A percentile compares a stretch with the other conserved stretches of the same genome.
phyloP scores from a whole-genome alignment of 2,329 filamentous ascomycete genomes.

The Bretziella fagacearum region DNA sequence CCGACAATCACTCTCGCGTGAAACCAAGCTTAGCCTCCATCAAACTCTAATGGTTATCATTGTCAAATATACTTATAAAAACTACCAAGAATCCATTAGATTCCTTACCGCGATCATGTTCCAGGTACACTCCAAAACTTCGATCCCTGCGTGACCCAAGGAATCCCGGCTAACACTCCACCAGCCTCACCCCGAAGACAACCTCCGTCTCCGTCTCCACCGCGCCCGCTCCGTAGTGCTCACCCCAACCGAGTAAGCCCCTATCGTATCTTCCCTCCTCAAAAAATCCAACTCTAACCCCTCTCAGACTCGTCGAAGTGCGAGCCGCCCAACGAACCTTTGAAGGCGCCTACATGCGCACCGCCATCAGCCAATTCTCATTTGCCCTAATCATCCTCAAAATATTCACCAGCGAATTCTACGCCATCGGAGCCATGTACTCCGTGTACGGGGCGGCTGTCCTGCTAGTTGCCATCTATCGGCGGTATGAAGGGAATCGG shows the following conservation, averaged over 20 bases:
- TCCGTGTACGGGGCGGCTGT: slow-evolving; percentile 80
- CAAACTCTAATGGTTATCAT: too few species aligned
- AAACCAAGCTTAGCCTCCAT: too few species aligned
- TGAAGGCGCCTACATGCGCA: slow-evolving; percentile 91
- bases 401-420: slow-evolving; percentile 94
- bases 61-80: too few species aligned
- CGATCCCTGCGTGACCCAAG: too few species aligned
- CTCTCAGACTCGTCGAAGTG: slow-evolving; percentile 62
- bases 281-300: not conserved
- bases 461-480: slow-evolving; percentile 65
- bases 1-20: too few species aligned
- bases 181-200: slow-evolving; percentile 51
- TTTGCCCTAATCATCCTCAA: slow-evolving; percentile 90
- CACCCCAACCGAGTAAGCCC: slow-evolving; percentile 52
- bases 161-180: not conserved
- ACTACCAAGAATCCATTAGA: too few species aligned
- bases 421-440: slow-evolving; percentile 89
- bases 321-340: slow-evolving; percentile 92
- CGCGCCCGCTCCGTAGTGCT: slow-evolving; percentile 69
- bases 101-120: too few species aligned
- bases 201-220: slow-evolving; percentile 64
- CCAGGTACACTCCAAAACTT: too few species aligned
- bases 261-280: not conserved
- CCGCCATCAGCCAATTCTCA: slow-evolving; percentile 83
- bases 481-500: slow-evolving; percentile 77